Percentiles rank a stretch among this genome's conserved stretches.
Evolutionary conservation across 257 asterid genomes (phyloP).

Genomic region (Fraxinus cuspidata): DNA sequence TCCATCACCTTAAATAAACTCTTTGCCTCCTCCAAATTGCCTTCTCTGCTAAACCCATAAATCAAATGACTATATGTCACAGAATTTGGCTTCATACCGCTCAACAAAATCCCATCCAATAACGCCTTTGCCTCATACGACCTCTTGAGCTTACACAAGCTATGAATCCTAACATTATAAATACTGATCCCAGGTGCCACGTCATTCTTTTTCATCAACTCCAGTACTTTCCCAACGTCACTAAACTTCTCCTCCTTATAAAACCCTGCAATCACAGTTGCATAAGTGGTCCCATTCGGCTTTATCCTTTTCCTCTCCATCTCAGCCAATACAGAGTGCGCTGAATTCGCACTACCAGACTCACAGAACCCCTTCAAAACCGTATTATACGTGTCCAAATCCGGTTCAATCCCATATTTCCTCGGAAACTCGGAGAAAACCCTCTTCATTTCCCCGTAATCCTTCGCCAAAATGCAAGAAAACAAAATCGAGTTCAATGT

Average conservation of each 20-base stretch:
- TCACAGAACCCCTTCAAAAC: slow-evolving; percentile 69
- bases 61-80: slow-evolving; percentile 62
- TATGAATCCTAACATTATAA: slow-evolving; percentile 65
- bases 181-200: slow-evolving; percentile 49
- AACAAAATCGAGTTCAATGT: slow-evolving; percentile 65
- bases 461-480: slow-evolving; percentile 61
- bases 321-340: slow-evolving; percentile 66
- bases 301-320: slow-evolving; percentile 65
- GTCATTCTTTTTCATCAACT: slow-evolving; percentile 57
- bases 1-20: slow-evolving; percentile 56
- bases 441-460: slow-evolving; percentile 60
- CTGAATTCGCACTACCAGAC: slow-evolving; percentile 56
- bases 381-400: slow-evolving; percentile 70
- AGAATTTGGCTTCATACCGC: slow-evolving; percentile 57
- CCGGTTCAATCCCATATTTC: slow-evolving; percentile 53
- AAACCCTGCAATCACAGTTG: slow-evolving; percentile 60
- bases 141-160: slow-evolving; percentile 73
- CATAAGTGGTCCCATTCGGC: slow-evolving; percentile 57
- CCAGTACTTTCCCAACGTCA: slow-evolving; percentile 67
- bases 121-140: slow-evolving; percentile 74
- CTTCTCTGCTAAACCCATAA: slow-evolving; percentile 68
- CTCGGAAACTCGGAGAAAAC: slow-evolving; percentile 63
- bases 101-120: slow-evolving; percentile 56
- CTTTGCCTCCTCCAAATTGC: slow-evolving; percentile 60
- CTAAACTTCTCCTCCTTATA: slow-evolving; percentile 60